A percentile compares a stretch with the other conserved stretches of the same genome.
Conservation (phyloP, 1,139 yeast genomes). For the Debaryomyces nepalensis region DNA sequence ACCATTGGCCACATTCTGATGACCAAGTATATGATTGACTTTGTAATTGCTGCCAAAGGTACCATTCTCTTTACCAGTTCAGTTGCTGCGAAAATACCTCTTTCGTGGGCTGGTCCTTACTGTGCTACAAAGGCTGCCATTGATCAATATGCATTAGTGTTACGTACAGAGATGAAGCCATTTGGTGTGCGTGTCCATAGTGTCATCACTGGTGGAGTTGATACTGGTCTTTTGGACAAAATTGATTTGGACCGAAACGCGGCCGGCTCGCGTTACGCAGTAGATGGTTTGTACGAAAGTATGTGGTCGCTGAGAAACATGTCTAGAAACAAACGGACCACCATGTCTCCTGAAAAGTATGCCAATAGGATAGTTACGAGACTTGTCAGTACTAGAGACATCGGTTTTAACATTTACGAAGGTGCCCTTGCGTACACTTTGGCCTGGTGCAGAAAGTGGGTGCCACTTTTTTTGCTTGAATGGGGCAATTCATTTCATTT, state of each 20-base stretch:
- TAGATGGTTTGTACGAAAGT: slow-evolving; percentile 36
- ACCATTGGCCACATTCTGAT: slow-evolving; percentile 43
- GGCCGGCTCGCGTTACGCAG: slow-evolving; percentile 30
- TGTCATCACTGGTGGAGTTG: slow-evolving; percentile 46
- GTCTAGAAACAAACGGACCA: slow-evolving; percentile 30
- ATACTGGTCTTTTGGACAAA: slow-evolving; percentile 39
- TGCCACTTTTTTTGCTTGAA: slow-evolving; percentile 39
- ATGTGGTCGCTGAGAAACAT: slow-evolving; percentile 27
- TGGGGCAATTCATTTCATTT: slow-evolving; percentile 32
- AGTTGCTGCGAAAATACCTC: slow-evolving; percentile 40
- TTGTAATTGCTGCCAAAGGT: slow-evolving; percentile 40
- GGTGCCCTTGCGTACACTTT: slow-evolving; percentile 31
- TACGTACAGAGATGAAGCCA: slow-evolving; percentile 34
- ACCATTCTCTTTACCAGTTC: slow-evolving; percentile 44
- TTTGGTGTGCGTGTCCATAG: slow-evolving; percentile 43
- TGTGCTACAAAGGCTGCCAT: slow-evolving; percentile 41
- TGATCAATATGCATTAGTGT: slow-evolving; percentile 30
- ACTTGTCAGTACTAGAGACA: slow-evolving; percentile 25
- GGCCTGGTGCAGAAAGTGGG: slow-evolving; percentile 27
- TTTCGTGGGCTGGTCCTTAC: slow-evolving; percentile 40
- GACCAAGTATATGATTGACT: slow-evolving; percentile 38
- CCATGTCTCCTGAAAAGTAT: slow-evolving; percentile 30
- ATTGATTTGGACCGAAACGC: slow-evolving; percentile 14
- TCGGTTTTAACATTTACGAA: slow-evolving; percentile 37
- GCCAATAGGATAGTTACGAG: slow-evolving; percentile 35